Conservation (phyloP, 371 early-diverging fungal genomes). For the Chytridium lagenaria region DNA sequence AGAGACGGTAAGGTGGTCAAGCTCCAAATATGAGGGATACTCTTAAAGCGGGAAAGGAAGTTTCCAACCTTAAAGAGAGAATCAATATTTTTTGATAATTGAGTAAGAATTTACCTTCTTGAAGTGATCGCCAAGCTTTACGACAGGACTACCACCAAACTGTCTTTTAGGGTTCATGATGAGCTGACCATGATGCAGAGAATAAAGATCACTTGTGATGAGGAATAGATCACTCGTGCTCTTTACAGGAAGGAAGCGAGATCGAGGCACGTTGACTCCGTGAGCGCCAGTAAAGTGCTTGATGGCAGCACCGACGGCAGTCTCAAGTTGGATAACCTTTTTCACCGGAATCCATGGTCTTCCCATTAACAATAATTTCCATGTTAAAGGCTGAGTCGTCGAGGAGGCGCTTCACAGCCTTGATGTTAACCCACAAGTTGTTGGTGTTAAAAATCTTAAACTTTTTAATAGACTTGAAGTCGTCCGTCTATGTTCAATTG, state of each 20-base stretch:
- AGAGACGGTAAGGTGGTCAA: slow-evolving; percentile 98
- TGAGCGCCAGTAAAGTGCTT: slow-evolving; percentile 97
- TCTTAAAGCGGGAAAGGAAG: slow-evolving; percentile 84
- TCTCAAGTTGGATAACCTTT: slow-evolving; percentile 99
- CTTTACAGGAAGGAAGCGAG: slow-evolving; percentile 99
- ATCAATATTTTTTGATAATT: background rate
- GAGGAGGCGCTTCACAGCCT: slow-evolving; percentile 94
- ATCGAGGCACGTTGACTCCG: slow-evolving; percentile 98
- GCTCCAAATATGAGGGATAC: slow-evolving; percentile 96
- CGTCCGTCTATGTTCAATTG: slow-evolving; percentile 60
- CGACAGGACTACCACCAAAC: slow-evolving; percentile 92
- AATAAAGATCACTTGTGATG: slow-evolving; percentile 95
- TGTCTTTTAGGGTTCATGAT: slow-evolving; percentile 90
- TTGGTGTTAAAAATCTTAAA: slow-evolving; percentile 99
- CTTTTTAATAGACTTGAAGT: slow-evolving; percentile 99
- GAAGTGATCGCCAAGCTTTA: slow-evolving; percentile 98
- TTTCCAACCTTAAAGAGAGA: slow-evolving; percentile 62
- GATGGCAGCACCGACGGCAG: slow-evolving; percentile 99
- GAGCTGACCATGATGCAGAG: slow-evolving; percentile 91
- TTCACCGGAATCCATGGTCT: slow-evolving; percentile 85
- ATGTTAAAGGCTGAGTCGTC: slow-evolving; percentile 82
- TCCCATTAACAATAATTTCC: slow-evolving; percentile 98
- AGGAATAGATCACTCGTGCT: slow-evolving; percentile 98
- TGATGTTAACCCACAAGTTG: slow-evolving; percentile 97
- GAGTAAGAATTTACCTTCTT: slow-evolving; percentile 70